Evolutionary conservation across 495 filamentous ascomycete genomes (phyloP).

Genomic region (Cladorrhinum samala): DNA sequence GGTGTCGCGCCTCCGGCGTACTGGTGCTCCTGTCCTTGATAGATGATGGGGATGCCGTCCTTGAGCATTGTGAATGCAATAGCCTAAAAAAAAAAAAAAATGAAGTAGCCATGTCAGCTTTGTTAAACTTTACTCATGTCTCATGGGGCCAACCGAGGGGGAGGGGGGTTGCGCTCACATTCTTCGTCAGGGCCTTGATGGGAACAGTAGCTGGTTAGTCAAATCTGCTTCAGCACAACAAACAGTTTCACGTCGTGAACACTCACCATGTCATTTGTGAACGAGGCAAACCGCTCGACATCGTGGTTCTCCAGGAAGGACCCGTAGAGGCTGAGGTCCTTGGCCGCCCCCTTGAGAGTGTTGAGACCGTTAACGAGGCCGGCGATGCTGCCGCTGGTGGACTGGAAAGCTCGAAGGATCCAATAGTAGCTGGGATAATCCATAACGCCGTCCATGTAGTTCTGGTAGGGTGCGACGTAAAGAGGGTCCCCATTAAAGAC

Average conservation of each 20-base stretch:
- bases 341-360: slow-evolving; percentile 38
- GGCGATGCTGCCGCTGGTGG: slow-evolving; percentile 51
- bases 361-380: slow-evolving; percentile 55
- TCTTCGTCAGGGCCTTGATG: slow-evolving; percentile 19
- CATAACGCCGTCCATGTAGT: slow-evolving; percentile 54
- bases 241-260: no score
- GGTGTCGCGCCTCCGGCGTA: slow-evolving; percentile 55
- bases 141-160: not conserved
- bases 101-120: no score
- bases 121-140: not conserved
- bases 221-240: not conserved
- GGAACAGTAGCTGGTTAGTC: not conserved
- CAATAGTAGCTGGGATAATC: slow-evolving; percentile 63
- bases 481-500: slow-evolving; percentile 55
- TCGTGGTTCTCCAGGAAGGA: slow-evolving; percentile 82
- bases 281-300: slow-evolving; percentile 56
- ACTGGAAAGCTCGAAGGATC: slow-evolving; percentile 56
- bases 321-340: slow-evolving; percentile 59
- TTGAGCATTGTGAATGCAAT: slow-evolving; percentile 66
- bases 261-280: slow-evolving; percentile 43
- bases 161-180: slow-evolving; percentile 11
- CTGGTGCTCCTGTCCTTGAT: slow-evolving; percentile 65
- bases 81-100: slow-evolving; percentile 61
- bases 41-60: slow-evolving; percentile 46
- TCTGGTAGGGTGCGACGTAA: slow-evolving; percentile 62